Base-by-base conservation (phyloP, 345 rosid genomes). In the Euphorbia pulcherrima region DNA sequence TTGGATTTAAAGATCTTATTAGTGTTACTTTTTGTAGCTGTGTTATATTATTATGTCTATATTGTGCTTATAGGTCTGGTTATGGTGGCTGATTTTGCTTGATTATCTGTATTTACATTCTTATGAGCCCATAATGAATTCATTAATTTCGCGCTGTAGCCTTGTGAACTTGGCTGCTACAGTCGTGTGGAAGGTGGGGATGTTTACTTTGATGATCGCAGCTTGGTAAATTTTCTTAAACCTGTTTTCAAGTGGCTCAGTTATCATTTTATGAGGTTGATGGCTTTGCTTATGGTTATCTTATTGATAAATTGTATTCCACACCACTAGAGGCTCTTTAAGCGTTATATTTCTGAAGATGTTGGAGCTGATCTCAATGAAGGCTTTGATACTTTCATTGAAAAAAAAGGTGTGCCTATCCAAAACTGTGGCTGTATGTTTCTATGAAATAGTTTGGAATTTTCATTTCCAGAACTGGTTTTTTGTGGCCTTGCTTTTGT, bases 351-450 rank as follows among this genome's bases (percentile, higher is more conserved):
- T 71, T 70, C 83, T 62, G 92, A 91, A 80, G 93, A 91, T 35
- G 68, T 87, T 78, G 97, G 97, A 77, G 89, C 97, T 52, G 97
- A 94, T 82, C 81, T 94, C 62, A 91, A 94, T 79, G 85, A 89
- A 81, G 97, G 99, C 62, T 94, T 78, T 57, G 96, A 94, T 72
- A 89, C 99, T 60, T 94, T 83, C 77, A 77, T 69, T 63, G 89
- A 80, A 69, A 94, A 94, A 70, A 88, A 65, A 80, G 97, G 97
- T 94, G 68, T 59, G 74, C 27, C 47, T 63, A 6, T 41, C 29
- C 27, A 24, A 51, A 59, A 44, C 23, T 56, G 51, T 55, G 30
- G 47, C 14, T 47, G 20, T 56, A 17, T 51, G 46, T 24, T 64
- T 21, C 20, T 5, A 24, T 56, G n/a, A 44, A n/a, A 27, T 2